Percentiles rank a stretch among this genome's conserved stretches.
Evolutionary conservation across 2,329 filamentous ascomycete genomes (phyloP).

Genomic region (Verticillium klebahnii): DNA sequence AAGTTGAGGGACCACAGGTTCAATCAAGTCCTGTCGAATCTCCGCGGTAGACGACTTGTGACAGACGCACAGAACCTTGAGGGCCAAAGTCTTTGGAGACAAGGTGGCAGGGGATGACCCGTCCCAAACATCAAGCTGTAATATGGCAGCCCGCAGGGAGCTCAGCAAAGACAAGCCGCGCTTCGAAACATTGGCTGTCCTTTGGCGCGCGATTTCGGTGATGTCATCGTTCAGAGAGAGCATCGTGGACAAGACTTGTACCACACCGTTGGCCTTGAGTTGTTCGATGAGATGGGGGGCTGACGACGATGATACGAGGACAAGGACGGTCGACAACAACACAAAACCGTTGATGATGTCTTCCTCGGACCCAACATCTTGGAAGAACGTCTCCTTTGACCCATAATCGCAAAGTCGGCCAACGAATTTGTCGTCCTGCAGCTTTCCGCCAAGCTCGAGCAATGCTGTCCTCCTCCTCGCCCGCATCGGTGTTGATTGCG

Average conservation of each 20-base stretch:
- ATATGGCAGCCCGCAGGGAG: slow-evolving; percentile 48
- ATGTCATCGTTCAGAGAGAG: slow-evolving; percentile 53
- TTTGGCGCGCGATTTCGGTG: slow-evolving; percentile 55
- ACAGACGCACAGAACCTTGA: slow-evolving; percentile 49
- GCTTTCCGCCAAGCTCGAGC: slow-evolving; percentile 54
- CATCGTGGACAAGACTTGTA: slow-evolving; percentile 50
- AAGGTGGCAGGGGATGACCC: slow-evolving; percentile 42
- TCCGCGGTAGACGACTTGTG: slow-evolving; percentile 4
- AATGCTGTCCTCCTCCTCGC: slow-evolving; percentile 55
- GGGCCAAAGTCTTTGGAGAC: slow-evolving; percentile 58
- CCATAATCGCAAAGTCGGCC: slow-evolving; percentile 70
- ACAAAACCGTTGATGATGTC: slow-evolving; percentile 61
- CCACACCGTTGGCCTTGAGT: slow-evolving; percentile 49
- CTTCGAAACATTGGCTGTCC: slow-evolving; percentile 65
- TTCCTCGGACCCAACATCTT: slow-evolving; percentile 52
- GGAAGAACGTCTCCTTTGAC: slow-evolving; percentile 64
- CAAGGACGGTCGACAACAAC: slow-evolving; percentile 58
- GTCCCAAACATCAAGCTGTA: slow-evolving; percentile 57
- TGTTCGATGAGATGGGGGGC: slow-evolving; percentile 56
- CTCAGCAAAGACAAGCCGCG: slow-evolving; percentile 52
- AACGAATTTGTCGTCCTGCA: slow-evolving; percentile 59
- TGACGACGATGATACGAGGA: slow-evolving; percentile 56
- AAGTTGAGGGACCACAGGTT: slow-evolving; percentile 11
- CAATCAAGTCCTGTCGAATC: slow-evolving; percentile 5
- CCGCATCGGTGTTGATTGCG: slow-evolving; percentile 39